These are phyloP conservation scores for Exophiala spinifera DNA, from an alignment of 2,329 filamentous ascomycete species.

Conservation along the genomic window DNA sequence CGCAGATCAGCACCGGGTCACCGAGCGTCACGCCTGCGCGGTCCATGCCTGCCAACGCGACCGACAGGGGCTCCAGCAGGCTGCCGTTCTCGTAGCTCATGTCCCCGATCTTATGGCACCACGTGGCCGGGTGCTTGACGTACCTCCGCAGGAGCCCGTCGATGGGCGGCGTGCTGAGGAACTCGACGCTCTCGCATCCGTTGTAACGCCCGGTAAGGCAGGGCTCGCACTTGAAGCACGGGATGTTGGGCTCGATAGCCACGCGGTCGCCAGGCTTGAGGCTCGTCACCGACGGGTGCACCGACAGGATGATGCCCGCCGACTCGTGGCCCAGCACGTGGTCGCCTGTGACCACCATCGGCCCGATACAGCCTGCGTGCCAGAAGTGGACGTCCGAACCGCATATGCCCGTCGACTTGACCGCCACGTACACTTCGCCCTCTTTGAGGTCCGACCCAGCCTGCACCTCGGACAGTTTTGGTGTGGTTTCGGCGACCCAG, in stretches of 20 bases:
- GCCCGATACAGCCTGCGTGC: constrained; percentile 91
- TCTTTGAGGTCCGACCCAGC: constrained; percentile 66
- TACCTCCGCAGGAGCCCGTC: constrained; percentile 84
- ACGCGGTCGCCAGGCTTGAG: constrained; percentile 86
- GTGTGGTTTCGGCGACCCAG: constrained; percentile 78
- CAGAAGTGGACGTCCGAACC: constrained; percentile 97
- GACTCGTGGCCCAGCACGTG: constrained; percentile 96
- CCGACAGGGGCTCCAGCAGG: constrained; percentile 83
- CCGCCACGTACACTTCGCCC: constrained; percentile 81
- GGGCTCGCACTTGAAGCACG: constrained; percentile 85
- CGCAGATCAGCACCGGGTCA: constrained; percentile 84
- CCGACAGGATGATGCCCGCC: constrained; percentile 72
- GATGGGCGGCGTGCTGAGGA: constrained; percentile 87
- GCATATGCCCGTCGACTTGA: constrained; percentile 95
- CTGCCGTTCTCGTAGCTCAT: constrained; percentile 92
- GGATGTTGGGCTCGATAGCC: constrained; percentile 89
- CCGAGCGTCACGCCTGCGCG: constrained; percentile 76
- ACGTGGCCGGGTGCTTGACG: constrained; percentile 88
- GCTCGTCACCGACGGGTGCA: constrained; percentile 68
- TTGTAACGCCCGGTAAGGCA: constrained; percentile 94
- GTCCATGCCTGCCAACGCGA: constrained; percentile 84
- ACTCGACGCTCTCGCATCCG: constrained; percentile 80
- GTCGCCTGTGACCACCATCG: constrained; percentile 85
- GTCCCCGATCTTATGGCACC: constrained; percentile 93
- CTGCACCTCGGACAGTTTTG: constrained; percentile 70